These are phyloP conservation scores for Neurospora sublineolata DNA, from an alignment of 495 filamentous ascomycete species.

Conservation along the genomic window DNA sequence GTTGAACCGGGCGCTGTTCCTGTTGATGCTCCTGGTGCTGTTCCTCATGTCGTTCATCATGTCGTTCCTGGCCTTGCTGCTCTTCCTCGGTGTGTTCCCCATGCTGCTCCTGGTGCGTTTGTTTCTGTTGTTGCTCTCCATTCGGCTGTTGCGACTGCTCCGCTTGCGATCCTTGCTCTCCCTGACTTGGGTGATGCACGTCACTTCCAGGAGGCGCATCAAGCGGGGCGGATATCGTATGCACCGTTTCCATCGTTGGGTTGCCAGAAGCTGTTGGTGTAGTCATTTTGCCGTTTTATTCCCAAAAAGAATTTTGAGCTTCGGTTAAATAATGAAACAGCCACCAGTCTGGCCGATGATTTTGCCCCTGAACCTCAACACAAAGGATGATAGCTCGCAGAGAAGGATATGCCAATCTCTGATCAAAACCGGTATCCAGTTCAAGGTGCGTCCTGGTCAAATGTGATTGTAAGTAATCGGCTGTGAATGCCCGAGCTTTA, in stretches of 20 bases:
- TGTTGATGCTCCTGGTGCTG: constrained; percentile 12
- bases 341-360: not conserved
- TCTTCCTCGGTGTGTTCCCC: not conserved
- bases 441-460: not conserved
- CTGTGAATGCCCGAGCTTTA: not conserved
- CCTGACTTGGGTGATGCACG: not conserved
- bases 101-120: not conserved
- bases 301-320: not conserved
- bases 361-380: not conserved
- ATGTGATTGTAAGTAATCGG: not conserved
- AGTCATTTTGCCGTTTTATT: not conserved
- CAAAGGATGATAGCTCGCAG: not conserved
- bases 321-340: not conserved
- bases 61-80: not conserved
- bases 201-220: not conserved
- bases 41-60: not conserved
- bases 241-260: not conserved
- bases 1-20: constrained; percentile 15
- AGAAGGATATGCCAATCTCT: not conserved
- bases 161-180: not conserved
- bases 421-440: not conserved
- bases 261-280: not conserved
- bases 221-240: not conserved
- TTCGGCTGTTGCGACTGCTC: not conserved
- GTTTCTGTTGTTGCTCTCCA: not conserved